phyloP scores from a whole-genome alignment of 1,139 yeast species.

The Blastobotrys elegans region DNA sequence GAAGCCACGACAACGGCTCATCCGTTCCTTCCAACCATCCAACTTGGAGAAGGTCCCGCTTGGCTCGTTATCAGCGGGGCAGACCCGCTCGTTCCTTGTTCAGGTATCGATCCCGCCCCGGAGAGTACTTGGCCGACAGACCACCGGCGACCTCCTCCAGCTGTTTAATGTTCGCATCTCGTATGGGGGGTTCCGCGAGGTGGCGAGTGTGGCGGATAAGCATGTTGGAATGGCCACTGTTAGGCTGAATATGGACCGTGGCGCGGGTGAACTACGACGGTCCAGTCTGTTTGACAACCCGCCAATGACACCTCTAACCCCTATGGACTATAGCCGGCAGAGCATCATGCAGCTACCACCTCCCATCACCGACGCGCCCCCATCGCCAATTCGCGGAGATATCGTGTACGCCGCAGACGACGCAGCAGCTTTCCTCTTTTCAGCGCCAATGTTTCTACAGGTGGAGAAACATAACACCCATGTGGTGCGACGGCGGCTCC shows the following conservation, averaged over 20 bases:
- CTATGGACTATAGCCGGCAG: neutral
- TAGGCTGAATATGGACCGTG: neutral
- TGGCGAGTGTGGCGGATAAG: neutral
- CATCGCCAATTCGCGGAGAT: constrained; percentile 21
- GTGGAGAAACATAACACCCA: constrained; percentile 18
- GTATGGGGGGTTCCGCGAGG: constrained; percentile 15
- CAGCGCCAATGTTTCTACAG: constrained; percentile 18
- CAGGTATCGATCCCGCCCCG: constrained; percentile 20
- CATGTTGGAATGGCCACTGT: constrained; percentile 6
- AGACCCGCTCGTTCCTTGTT: constrained; percentile 20
- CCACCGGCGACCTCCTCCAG: constrained; percentile 2
- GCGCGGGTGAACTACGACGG: too few relatives aligned
- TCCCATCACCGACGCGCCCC: constrained; percentile 12
- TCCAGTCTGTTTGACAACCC: neutral
- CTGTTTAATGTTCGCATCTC: constrained; percentile 11
- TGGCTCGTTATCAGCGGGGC: constrained; percentile 22
- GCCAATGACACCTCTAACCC: constrained; percentile 5
- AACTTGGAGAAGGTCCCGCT: constrained; percentile 15
- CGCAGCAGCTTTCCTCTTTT: constrained; percentile 1
- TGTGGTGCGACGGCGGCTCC: constrained; percentile 24
- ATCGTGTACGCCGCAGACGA: constrained; percentile 15
- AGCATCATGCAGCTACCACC: constrained; percentile 4
- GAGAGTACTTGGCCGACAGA: constrained; percentile 7
- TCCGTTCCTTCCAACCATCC: constrained; percentile 13
- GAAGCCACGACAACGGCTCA: constrained; percentile 1